These are phyloP conservation scores for Pholiota molesta DNA, from an alignment of 768 basidiomycete species.

Conservation along the genomic window DNA sequence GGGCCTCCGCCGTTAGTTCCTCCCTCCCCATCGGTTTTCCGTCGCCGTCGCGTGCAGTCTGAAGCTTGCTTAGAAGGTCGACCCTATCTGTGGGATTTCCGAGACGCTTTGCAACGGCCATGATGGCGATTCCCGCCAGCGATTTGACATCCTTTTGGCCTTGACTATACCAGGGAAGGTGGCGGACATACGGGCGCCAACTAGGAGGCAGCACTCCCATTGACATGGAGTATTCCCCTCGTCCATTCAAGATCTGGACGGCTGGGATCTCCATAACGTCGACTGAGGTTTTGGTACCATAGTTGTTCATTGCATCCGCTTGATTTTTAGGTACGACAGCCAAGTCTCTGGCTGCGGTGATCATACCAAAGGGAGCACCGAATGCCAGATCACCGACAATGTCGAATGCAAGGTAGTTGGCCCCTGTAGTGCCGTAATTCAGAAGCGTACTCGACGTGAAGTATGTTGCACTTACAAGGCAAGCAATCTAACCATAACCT, in stretches of 20 bases:
- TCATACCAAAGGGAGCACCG: constrained; percentile 89
- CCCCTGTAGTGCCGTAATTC: constrained; percentile 37
- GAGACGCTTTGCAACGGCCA: constrained; percentile 79
- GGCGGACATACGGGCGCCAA: constrained; percentile 66
- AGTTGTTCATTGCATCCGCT: constrained; percentile 55
- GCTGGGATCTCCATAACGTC: constrained; percentile 73
- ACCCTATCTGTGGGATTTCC: constrained; percentile 69
- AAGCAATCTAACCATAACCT: constrained; percentile 76
- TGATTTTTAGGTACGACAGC: constrained; percentile 68
- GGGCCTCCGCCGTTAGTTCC: constrained; percentile 87
- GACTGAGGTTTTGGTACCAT: constrained; percentile 46
- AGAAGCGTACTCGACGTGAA: background rate
- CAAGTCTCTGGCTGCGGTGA: constrained; percentile 70
- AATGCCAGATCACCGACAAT: constrained; percentile 90
- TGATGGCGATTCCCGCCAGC: constrained; percentile 78
- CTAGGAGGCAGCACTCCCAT: constrained; percentile 77
- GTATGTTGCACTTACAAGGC: constrained; percentile 56
- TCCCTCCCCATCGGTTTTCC: constrained; percentile 80
- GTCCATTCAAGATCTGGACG: constrained; percentile 82
- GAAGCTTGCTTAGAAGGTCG: constrained; percentile 83
- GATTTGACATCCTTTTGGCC: constrained; percentile 69
- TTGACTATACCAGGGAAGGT: constrained; percentile 76
- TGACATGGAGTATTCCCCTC: constrained; percentile 85
- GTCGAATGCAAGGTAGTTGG: constrained; percentile 59
- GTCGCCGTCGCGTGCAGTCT: constrained; percentile 73